Percentiles rank a stretch among this genome's conserved stretches.
Evolutionary conservation across 805 yeast genomes (phyloP).

Genomic region (Wickerhamiella domercqiae): DNA sequence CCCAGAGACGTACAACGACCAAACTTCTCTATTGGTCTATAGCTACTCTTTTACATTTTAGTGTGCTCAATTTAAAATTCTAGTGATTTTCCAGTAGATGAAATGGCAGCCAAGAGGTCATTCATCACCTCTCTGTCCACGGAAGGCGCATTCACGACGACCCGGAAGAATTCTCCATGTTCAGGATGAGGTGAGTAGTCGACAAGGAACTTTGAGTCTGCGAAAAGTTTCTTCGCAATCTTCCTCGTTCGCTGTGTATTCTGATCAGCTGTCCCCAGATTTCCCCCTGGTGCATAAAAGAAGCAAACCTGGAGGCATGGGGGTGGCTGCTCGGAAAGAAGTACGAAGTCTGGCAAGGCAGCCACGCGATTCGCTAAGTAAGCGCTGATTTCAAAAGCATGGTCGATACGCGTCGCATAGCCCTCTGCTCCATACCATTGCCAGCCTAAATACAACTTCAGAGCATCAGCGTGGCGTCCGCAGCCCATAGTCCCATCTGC

Average conservation of each 20-base stretch:
- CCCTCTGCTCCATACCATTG: constrained; percentile 60
- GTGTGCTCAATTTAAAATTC: no score
- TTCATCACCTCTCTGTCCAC: constrained; percentile 33
- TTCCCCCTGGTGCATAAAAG: constrained; percentile 40
- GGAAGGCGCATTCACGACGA: constrained; percentile 63
- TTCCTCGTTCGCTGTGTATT: constrained; percentile 44
- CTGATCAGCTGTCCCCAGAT: constrained; percentile 21
- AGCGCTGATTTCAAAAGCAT: constrained; percentile 50
- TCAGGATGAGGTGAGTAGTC: constrained; percentile 59
- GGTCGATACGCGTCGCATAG: constrained; percentile 50
- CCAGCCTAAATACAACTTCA: constrained; percentile 71
- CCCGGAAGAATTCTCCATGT: constrained; percentile 69
- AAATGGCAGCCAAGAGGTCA: constrained; percentile 25
- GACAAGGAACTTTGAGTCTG: constrained; percentile 49
- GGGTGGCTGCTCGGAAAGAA: constrained; percentile 44
- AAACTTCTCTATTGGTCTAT: no score
- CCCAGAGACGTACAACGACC: no score
- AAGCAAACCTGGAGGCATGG: constrained; percentile 78
- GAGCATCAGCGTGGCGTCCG: constrained; percentile 71
- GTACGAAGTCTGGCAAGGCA: constrained; percentile 31
- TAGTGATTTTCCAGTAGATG: constrained; percentile 5
- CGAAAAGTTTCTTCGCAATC: constrained; percentile 46
- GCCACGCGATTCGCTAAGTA: constrained; percentile 39
- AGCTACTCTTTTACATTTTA: no score
- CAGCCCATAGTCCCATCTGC: constrained; percentile 91